Base-by-base conservation (phyloP, 306 rosid species). In the Glycine tomentella region DNA sequence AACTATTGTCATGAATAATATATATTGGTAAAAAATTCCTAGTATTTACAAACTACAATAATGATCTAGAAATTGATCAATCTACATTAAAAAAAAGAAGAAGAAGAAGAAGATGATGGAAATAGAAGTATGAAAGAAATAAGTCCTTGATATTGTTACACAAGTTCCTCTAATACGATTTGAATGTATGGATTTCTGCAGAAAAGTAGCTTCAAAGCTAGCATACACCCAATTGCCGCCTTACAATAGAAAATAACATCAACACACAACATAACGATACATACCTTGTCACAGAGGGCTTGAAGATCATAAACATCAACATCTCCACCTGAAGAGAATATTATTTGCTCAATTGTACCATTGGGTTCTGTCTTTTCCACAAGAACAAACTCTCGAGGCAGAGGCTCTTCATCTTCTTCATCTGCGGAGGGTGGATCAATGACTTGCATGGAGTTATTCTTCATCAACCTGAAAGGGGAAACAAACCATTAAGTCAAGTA, bases 241-340 rank as follows among this genome's bases (percentile, higher is more conserved):
- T 13, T 25, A 53, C 36, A 66, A 78, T 61, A 31, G 67, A 31
- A 25, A 59, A 3, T 20, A 46, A 68, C 73, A 76, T 53, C 78
- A 80, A 83, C 59, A 73, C 36, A 50, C 52, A 72, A 25, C 69
- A 72, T 45, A 80, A 80, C 50, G 36, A 77, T 49, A 17, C 76
- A 87, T 70, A 93, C 97, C 98, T 93, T 93, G 83, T 95, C 99
- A 59, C 97, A 95, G 13, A 93, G 89, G 74, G 94, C 84, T 86
- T 95, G 94, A 82, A 95, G 96, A 87, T 93, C 99, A 81, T 93
- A 95, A 79, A 95, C 74, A 85, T 95, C 99, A 68, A 95, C 61
- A 79, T 89, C 91, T 77, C 96, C 97, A 73, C 98, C 96, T 6
- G 99, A 89, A 83, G 98, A 90, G 85, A 95, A 95, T 85, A 91